phyloP scores from a whole-genome alignment of 228 moss, liverwort and hornwort species.

The Sphagnum magellanicum region DNA sequence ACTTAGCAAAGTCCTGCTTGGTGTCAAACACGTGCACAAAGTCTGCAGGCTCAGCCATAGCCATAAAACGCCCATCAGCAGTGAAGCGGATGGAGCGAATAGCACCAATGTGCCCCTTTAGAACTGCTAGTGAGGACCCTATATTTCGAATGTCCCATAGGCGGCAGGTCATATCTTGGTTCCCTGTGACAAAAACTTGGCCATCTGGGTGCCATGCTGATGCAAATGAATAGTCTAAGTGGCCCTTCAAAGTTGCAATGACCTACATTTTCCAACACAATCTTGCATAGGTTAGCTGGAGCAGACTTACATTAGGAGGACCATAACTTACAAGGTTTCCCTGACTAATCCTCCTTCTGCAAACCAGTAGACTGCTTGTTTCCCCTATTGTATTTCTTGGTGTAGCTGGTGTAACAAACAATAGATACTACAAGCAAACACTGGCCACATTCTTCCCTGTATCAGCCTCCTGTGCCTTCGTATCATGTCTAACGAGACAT shows the following conservation, averaged over 20 bases:
- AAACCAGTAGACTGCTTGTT: too few species aligned
- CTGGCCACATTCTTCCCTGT: too few species aligned
- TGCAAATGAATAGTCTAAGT: conserved; percentile 92
- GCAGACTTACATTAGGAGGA: too few species aligned
- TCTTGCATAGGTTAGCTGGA: neutral
- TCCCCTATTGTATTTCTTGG: too few species aligned
- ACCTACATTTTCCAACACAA: conserved; percentile 32
- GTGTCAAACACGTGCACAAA: conserved; percentile 98
- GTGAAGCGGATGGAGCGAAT: conserved; percentile 94
- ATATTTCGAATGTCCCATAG: conserved; percentile 86
- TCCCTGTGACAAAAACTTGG: conserved; percentile 88
- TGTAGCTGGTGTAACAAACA: too few species aligned
- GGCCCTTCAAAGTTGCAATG: conserved; percentile 78
- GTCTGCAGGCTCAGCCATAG: conserved; percentile 98
- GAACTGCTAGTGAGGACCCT: conserved; percentile 62
- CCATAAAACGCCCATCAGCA: conserved; percentile 89
- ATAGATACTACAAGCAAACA: too few species aligned
- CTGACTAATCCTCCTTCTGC: too few species aligned
- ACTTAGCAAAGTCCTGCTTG: conserved; percentile 69
- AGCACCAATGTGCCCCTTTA: conserved; percentile 96
- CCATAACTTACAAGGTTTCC: too few species aligned
- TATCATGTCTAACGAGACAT: too few species aligned
- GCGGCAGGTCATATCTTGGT: conserved; percentile 97
- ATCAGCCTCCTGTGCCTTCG: too few species aligned
- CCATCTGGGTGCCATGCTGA: conserved; percentile 99